Evolutionary conservation across 2,329 filamentous ascomycete species (phyloP).

Genomic region (Stemphylium vesicarium): DNA sequence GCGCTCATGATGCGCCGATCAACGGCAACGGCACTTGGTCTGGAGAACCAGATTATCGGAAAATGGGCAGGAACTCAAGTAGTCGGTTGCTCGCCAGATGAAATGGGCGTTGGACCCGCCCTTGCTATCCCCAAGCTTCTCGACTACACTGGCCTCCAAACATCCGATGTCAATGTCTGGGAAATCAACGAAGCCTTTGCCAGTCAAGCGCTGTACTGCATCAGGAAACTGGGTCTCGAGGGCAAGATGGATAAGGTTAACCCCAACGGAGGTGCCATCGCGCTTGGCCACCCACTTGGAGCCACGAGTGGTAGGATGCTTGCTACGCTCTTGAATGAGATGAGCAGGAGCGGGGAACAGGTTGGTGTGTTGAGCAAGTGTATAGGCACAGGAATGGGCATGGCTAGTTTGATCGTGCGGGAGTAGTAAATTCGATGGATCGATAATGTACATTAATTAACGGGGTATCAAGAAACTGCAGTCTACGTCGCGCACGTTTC

Average conservation of each 20-base stretch:
- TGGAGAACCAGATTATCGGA: slow-evolving; percentile 73
- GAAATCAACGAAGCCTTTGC: slow-evolving; percentile 89
- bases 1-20: slow-evolving; percentile 83
- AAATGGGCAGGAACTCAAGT: slow-evolving; percentile 81
- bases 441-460: not conserved
- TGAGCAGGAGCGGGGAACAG: slow-evolving; percentile 71
- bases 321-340: slow-evolving; percentile 72
- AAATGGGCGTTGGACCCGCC: slow-evolving; percentile 93
- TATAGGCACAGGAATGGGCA: slow-evolving; percentile 61
- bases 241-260: slow-evolving; percentile 77
- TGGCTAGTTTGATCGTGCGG: slow-evolving; percentile 59
- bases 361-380: slow-evolving; percentile 93
- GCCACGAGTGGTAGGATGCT: slow-evolving; percentile 86
- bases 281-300: slow-evolving; percentile 89
- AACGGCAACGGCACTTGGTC: slow-evolving; percentile 75
- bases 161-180: slow-evolving; percentile 79
- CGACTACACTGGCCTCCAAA: slow-evolving; percentile 68
- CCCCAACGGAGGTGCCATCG: slow-evolving; percentile 91
- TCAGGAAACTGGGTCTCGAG: slow-evolving; percentile 72
- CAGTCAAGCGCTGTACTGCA: slow-evolving; percentile 70
- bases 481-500: not conserved
- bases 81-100: slow-evolving; percentile 81
- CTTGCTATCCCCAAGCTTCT: slow-evolving; percentile 84
- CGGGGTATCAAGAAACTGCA: slow-evolving; percentile 1
- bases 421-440: slow-evolving; percentile 39